A percentile compares a stretch with the other conserved stretches of the same genome.
Evolutionary conservation across 164 flowering plant genomes (phyloP).

Genomic region (Liriodendron chinense): DNA sequence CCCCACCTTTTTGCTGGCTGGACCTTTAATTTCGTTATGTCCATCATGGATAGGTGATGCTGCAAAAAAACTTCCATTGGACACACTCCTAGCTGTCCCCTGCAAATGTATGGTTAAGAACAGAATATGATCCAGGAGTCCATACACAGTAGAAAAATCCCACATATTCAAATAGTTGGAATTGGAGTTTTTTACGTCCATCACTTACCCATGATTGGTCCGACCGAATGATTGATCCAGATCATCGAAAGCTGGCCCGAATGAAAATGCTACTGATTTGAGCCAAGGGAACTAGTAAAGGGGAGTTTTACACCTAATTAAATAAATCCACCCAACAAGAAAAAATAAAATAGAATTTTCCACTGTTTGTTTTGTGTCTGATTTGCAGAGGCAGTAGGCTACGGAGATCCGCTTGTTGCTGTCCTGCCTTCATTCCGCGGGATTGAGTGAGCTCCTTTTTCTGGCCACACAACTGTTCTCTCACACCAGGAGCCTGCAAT

Average conservation of each 20-base stretch:
- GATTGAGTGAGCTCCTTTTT: constrained; percentile 33
- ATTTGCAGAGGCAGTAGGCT: constrained; percentile 83
- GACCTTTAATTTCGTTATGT: too few species aligned
- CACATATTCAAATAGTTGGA: not conserved
- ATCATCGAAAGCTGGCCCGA: not conserved
- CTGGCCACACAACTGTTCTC: not conserved
- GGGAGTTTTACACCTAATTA: not conserved
- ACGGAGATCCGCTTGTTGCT: constrained; percentile 91
- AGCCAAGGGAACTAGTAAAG: not conserved
- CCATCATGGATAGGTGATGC: too few species aligned
- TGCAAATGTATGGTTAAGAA: too few species aligned
- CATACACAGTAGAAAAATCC: not conserved
- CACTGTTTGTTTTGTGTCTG: not conserved
- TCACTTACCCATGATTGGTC: not conserved
- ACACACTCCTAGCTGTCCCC: too few species aligned
- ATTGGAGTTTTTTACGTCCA: not conserved
- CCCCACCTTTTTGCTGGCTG: too few species aligned
- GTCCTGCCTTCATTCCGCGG: constrained; percentile 80
- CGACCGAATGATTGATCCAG: not conserved
- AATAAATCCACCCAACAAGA: not conserved
- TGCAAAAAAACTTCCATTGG: too few species aligned
- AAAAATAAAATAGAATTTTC: not conserved
- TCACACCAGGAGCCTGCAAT: not conserved
- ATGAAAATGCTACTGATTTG: not conserved
- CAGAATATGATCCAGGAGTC: too few species aligned